A percentile compares a stretch with the other conserved stretches of the same genome.
Evolutionary conservation across 208 protist species (phyloP).

Genomic region (Tritrichomonas musculus): DNA sequence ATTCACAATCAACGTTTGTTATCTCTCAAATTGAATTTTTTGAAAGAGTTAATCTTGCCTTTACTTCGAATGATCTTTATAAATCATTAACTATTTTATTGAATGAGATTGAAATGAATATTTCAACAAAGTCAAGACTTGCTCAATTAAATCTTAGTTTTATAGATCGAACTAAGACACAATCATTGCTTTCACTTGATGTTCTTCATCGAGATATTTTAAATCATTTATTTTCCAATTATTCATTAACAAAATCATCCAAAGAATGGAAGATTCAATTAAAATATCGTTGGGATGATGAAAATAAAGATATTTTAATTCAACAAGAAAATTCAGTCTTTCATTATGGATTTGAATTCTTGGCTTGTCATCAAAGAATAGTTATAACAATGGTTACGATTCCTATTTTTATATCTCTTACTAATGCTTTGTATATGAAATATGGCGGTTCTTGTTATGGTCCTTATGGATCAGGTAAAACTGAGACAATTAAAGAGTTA

Average conservation of each 20-base stretch:
- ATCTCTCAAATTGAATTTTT: slow-evolving; percentile 79
- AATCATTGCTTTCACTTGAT: slow-evolving; percentile 87
- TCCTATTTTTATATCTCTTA: slow-evolving; percentile 65
- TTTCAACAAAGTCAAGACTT: slow-evolving; percentile 78
- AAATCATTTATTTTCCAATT: slow-evolving; percentile 72
- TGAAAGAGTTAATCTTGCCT: slow-evolving; percentile 69
- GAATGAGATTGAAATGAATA: slow-evolving; percentile 79
- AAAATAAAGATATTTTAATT: slow-evolving; percentile 54
- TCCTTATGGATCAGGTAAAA: slow-evolving; percentile 63
- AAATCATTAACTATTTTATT: slow-evolving; percentile 88
- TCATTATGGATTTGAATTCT: slow-evolving; percentile 54
- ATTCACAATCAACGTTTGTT: slow-evolving; percentile 76
- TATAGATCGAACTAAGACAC: slow-evolving; percentile 75
- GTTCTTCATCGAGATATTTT: slow-evolving; percentile 89
- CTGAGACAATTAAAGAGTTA: slow-evolving; percentile 63
- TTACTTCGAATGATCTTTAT: slow-evolving; percentile 77
- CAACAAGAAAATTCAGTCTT: slow-evolving; percentile 42
- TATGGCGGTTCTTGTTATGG: slow-evolving; percentile 59
- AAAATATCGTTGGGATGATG: slow-evolving; percentile 40
- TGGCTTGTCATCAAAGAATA: slow-evolving; percentile 55
- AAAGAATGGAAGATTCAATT: slow-evolving; percentile 74
- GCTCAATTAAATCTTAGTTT: slow-evolving; percentile 72
- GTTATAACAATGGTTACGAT: slow-evolving; percentile 54
- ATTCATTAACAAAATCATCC: slow-evolving; percentile 64
- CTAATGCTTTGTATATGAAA: slow-evolving; percentile 57